Conservation (phyloP, 441 rosid genomes). For the Eutrema salsugineum region DNA sequence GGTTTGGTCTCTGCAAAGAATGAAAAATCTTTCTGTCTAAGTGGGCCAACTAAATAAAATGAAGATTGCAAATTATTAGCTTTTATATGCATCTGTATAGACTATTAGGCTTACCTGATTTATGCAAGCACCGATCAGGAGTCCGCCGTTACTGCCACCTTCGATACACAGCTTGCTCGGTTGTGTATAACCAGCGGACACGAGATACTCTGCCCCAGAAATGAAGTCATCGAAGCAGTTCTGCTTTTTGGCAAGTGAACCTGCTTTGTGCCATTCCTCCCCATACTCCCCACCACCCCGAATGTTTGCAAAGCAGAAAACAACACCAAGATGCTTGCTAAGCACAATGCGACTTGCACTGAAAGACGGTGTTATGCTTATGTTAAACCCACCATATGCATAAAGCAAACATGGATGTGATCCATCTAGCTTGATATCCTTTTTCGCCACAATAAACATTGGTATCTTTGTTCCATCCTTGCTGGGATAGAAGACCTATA, state of each 20-base stretch:
- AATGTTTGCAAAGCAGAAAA: slow-evolving; percentile 79
- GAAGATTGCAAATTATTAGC: not conserved
- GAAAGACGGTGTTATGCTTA: slow-evolving; percentile 82
- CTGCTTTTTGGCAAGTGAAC: slow-evolving; percentile 79
- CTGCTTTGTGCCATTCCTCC: slow-evolving; percentile 98
- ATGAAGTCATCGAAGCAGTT: slow-evolving; percentile 94
- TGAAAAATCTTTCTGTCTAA: not conserved
- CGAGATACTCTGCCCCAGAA: slow-evolving; percentile 72
- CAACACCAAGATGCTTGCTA: slow-evolving; percentile 70
- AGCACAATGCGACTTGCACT: slow-evolving; percentile 66
- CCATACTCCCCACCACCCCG: slow-evolving; percentile 99
- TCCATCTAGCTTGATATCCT: slow-evolving; percentile 68
- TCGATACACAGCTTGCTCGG: slow-evolving; percentile 81
- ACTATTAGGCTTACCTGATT: slow-evolving; percentile 55
- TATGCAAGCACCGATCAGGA: slow-evolving; percentile 90
- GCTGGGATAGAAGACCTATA: slow-evolving; percentile 77
- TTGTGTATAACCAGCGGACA: slow-evolving; percentile 80
- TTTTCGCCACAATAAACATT: slow-evolving; percentile 70
- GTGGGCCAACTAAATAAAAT: not conserved
- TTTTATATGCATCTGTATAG: not conserved
- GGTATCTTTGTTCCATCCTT: slow-evolving; percentile 89
- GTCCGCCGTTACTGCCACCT: slow-evolving; percentile 99
- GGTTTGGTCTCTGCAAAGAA: slow-evolving; percentile 82
- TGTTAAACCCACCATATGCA: slow-evolving; percentile 94
- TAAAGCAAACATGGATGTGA: slow-evolving; percentile 89